A percentile compares a stretch with the other conserved stretches of the same genome.
Evolutionary conservation across 495 filamentous ascomycete genomes (phyloP).

Genomic region (Penicillium fimorum): DNA sequence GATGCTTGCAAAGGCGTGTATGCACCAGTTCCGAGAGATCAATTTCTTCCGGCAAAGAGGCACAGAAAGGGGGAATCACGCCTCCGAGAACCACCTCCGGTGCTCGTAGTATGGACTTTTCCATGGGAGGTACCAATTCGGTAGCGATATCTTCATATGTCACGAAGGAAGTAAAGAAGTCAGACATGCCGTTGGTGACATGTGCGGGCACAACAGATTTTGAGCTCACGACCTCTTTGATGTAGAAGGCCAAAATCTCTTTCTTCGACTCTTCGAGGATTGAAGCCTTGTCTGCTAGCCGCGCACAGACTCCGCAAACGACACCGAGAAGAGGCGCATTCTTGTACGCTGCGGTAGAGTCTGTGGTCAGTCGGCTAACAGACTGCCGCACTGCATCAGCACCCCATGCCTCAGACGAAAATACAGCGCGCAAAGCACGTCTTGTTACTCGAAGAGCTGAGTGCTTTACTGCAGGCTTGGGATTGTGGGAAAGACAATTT

Average conservation of each 20-base stretch:
- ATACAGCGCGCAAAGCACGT: slow-evolving; percentile 68
- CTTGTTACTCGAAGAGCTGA: slow-evolving; percentile 71
- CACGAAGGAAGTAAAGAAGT: slow-evolving; percentile 81
- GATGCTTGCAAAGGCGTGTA: slow-evolving; percentile 72
- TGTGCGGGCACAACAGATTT: slow-evolving; percentile 67
- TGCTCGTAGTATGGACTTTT: slow-evolving; percentile 83
- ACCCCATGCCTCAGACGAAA: slow-evolving; percentile 55
- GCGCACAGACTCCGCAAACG: slow-evolving; percentile 78
- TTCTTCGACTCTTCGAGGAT: slow-evolving; percentile 63
- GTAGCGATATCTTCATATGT: slow-evolving; percentile 69
- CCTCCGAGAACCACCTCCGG: slow-evolving; percentile 85
- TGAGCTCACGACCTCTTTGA: slow-evolving; percentile 81
- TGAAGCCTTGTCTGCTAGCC: slow-evolving; percentile 56
- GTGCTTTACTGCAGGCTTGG: slow-evolving; percentile 56
- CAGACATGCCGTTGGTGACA: slow-evolving; percentile 68
- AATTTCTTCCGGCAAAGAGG: slow-evolving; percentile 62
- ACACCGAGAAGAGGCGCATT: slow-evolving; percentile 79
- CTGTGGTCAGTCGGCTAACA: slow-evolving; percentile 64
- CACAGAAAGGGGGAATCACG: slow-evolving; percentile 67
- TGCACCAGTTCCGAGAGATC: slow-evolving; percentile 74
- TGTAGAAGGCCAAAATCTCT: slow-evolving; percentile 74
- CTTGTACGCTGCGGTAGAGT: slow-evolving; percentile 56
- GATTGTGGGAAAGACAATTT: slow-evolving; percentile 63
- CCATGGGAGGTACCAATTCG: slow-evolving; percentile 75
- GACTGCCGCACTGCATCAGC: slow-evolving; percentile 60